These are phyloP conservation scores for Cyberlindnera subsufficiens DNA, from an alignment of 805 yeast genomes.

Conservation along the genomic window DNA sequence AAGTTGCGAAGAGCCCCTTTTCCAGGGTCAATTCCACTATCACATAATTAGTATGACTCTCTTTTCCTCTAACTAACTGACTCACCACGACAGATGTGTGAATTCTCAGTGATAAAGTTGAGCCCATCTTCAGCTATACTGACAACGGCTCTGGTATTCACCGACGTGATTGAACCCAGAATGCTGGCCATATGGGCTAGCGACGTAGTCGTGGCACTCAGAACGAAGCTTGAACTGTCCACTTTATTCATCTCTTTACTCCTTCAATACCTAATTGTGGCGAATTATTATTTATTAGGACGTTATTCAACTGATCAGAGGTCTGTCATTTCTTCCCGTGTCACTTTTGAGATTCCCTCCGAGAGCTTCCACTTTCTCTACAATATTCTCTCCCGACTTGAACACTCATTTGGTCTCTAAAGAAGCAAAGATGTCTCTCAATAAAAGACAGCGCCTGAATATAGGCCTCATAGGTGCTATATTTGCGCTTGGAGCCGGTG, in stretches of 20 bases:
- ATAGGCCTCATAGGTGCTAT: slow-evolving; percentile 7
- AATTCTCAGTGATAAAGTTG: slow-evolving; percentile 42
- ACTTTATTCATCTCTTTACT: not conserved
- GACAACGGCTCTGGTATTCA: slow-evolving; percentile 35
- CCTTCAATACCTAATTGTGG: too few relatives aligned
- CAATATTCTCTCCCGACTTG: not conserved
- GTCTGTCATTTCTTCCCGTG: not conserved
- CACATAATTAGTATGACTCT: not conserved
- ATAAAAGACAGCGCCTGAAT: slow-evolving; percentile 4
- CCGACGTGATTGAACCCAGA: slow-evolving; percentile 34
- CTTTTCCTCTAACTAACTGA: not conserved
- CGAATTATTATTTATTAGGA: not conserved
- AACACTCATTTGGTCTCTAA: too few relatives aligned
- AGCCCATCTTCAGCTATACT: slow-evolving; percentile 45
- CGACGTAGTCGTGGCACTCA: slow-evolving; percentile 42
- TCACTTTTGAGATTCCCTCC: not conserved
- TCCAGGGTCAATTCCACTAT: slow-evolving; percentile 31
- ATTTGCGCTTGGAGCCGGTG: slow-evolving; percentile 5
- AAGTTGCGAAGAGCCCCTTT: slow-evolving; percentile 28
- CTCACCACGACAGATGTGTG: slow-evolving; percentile 29
- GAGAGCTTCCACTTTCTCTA: not conserved
- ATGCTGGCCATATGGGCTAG: slow-evolving; percentile 41
- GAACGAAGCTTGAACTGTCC: slow-evolving; percentile 14
- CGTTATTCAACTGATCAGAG: not conserved
- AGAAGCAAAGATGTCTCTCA: not conserved